Evolutionary conservation across 1,139 yeast genomes (phyloP).

Genomic region (Protomyces gravidus): DNA sequence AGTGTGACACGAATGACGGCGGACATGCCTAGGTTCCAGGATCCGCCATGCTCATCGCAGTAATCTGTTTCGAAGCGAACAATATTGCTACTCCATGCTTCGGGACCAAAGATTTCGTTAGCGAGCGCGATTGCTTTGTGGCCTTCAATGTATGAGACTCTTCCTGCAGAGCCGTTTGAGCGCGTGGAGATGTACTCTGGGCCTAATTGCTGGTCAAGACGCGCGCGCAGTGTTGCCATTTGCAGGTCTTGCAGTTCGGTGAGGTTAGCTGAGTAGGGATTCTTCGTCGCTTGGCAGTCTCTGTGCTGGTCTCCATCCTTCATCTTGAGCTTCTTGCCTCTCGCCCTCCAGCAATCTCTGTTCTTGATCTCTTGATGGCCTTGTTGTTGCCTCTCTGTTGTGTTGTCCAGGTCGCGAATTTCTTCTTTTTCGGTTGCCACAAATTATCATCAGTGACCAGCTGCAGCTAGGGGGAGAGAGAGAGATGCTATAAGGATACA

Average conservation of each 20-base stretch:
- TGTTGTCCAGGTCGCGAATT: no score
- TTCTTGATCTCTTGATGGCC: background rate
- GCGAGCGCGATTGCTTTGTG: conserved; percentile 52
- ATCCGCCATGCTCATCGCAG: conserved; percentile 37
- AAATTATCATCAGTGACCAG: background rate
- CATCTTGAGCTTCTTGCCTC: background rate
- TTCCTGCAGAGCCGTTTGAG: conserved; percentile 52
- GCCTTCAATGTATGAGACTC: conserved; percentile 46
- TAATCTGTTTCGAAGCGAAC: conserved; percentile 41
- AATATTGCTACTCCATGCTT: conserved; percentile 62
- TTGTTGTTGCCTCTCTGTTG: background rate
- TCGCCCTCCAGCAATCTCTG: background rate
- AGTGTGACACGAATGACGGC: conserved; percentile 66
- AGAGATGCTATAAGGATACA: no score
- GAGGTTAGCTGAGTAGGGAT: conserved; percentile 8
- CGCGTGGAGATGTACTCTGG: conserved; percentile 85
- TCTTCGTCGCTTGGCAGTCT: conserved; percentile 9
- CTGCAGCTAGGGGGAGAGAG: no score
- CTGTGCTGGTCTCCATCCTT: conserved; percentile 17
- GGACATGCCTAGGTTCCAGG: conserved; percentile 52
- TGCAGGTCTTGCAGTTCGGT: conserved; percentile 35
- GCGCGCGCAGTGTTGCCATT: conserved; percentile 34
- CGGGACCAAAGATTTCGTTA: conserved; percentile 59
- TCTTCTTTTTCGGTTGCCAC: no score
- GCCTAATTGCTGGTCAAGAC: conserved; percentile 50